These are phyloP conservation scores for Solanum hybrid DNA, from an alignment of 305 asterid genomes.

Conservation along the genomic window DNA sequence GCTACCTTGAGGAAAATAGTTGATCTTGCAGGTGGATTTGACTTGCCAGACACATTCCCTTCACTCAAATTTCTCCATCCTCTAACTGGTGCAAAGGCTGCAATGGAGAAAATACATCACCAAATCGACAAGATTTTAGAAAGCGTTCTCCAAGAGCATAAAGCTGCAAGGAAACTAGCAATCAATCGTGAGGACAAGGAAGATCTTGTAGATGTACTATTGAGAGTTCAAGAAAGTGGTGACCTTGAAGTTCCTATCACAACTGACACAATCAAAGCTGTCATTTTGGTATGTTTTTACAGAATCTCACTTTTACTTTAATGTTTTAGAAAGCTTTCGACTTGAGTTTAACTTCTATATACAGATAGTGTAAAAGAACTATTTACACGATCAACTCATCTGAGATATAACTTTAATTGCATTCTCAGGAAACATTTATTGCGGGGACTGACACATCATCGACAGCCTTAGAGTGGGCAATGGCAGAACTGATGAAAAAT, in stretches of 20 bases:
- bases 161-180: neutral
- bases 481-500: constrained; percentile 4
- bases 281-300: constrained; percentile 6
- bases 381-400: neutral
- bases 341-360: too few relatives aligned
- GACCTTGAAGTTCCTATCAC: constrained; percentile 2
- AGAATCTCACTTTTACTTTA: neutral
- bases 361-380: neutral
- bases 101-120: neutral
- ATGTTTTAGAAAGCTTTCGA: too few relatives aligned
- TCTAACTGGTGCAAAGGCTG: constrained; percentile 4
- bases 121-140: constrained; percentile 5
- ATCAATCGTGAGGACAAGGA: neutral
- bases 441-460: constrained; percentile 2
- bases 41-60: constrained; percentile 14
- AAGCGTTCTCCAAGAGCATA: constrained; percentile 8
- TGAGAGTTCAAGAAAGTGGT: constrained; percentile 1
- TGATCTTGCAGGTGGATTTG: constrained; percentile 9
- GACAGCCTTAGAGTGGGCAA: neutral
- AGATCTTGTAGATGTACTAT: constrained; percentile 16
- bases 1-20: neutral
- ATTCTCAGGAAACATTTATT: constrained; percentile 1
- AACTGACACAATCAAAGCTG: constrained; percentile 7
- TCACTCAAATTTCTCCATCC: constrained; percentile 8
- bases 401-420: neutral